phyloP scores from a whole-genome alignment of 768 basidiomycete species.

The Leccinum variicolor region DNA sequence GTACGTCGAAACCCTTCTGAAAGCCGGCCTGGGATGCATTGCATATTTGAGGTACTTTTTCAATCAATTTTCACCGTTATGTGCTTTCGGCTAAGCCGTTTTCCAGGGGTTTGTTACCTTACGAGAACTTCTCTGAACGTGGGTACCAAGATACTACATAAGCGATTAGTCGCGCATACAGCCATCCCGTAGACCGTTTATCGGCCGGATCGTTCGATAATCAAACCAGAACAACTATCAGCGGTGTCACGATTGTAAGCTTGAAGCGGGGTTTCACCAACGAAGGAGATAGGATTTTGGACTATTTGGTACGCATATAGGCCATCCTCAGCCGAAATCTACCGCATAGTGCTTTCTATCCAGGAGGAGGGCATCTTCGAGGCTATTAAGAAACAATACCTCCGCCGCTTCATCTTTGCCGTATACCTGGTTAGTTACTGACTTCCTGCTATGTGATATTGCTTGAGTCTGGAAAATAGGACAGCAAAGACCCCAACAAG shows the following conservation, averaged over 20 bases:
- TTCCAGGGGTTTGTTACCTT: slow-evolving; percentile 67
- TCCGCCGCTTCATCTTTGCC: slow-evolving; percentile 82
- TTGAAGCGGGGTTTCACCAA: slow-evolving; percentile 76
- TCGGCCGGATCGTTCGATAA: slow-evolving; percentile 38
- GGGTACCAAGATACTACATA: slow-evolving; percentile 2
- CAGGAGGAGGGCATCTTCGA: slow-evolving; percentile 88
- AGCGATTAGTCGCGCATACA: background rate
- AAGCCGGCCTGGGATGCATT: slow-evolving; percentile 73
- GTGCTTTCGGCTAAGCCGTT: slow-evolving; percentile 8
- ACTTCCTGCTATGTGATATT: background rate
- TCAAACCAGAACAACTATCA: slow-evolving; percentile 41
- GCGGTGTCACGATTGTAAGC: slow-evolving; percentile 68
- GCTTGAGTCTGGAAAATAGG: slow-evolving; percentile 41
- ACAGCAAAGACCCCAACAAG: slow-evolving; percentile 84
- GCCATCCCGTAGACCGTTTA: slow-evolving; percentile 19
- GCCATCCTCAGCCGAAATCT: slow-evolving; percentile 6
- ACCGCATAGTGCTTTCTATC: slow-evolving; percentile 1
- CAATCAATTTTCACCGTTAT: background rate
- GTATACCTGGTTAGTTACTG: slow-evolving; percentile 64
- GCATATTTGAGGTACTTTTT: slow-evolving; percentile 61
- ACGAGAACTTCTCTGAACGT: slow-evolving; percentile 77
- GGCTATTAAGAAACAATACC: slow-evolving; percentile 79
- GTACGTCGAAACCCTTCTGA: slow-evolving; percentile 68
- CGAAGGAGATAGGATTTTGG: slow-evolving; percentile 78
- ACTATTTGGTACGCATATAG: slow-evolving; percentile 62